A percentile compares a stretch with the other conserved stretches of the same genome.
phyloP scores from a whole-genome alignment of 306 rosid genomes.

The Prunus kanzakura region DNA sequence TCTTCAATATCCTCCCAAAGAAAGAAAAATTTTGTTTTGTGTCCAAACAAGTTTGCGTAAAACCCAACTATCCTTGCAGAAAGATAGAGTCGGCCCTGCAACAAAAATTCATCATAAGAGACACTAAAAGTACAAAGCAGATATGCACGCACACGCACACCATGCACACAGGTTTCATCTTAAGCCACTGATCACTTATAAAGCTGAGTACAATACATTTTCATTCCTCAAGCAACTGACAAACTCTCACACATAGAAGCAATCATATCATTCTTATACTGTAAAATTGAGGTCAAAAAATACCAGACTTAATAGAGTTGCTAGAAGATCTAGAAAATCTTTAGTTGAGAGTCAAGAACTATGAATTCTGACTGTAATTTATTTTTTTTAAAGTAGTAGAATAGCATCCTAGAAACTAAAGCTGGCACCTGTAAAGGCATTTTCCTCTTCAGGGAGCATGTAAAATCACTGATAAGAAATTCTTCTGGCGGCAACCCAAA shows the following conservation, averaged over 20 bases:
- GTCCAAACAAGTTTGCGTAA: constrained; percentile 74
- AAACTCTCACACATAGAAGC: neutral
- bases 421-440: constrained; percentile 68
- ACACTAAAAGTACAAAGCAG: neutral
- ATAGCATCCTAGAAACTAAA: constrained; percentile 10
- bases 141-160: neutral
- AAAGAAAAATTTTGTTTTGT: constrained; percentile 82
- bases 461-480: constrained; percentile 80
- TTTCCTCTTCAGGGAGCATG: constrained; percentile 72
- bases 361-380: neutral
- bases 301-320: neutral
- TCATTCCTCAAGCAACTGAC: neutral
- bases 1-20: constrained; percentile 95
- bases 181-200: neutral
- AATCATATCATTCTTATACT: neutral
- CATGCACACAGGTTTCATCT: neutral
- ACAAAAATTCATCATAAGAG: constrained; percentile 5
- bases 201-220: neutral
- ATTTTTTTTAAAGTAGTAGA: neutral
- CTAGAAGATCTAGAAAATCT: neutral
- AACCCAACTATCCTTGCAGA: constrained; percentile 87
- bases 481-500: constrained; percentile 84
- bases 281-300: neutral
- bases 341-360: neutral
- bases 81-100: constrained; percentile 79